Percentiles rank a stretch among this genome's conserved stretches.
Conservation (phyloP, 345 rosid genomes). For the Eucalyptus viminalis region DNA sequence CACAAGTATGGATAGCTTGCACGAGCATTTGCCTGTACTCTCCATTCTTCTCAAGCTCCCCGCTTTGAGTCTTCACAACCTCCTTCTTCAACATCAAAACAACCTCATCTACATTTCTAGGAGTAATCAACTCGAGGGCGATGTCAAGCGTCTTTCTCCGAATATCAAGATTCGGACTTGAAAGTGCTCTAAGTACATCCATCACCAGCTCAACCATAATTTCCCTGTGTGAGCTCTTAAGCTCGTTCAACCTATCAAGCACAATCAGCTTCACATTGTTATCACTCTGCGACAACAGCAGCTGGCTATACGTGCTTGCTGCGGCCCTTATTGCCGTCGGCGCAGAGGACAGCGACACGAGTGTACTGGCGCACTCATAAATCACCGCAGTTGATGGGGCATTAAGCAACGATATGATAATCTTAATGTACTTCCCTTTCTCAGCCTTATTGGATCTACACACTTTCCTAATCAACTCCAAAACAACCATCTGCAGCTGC, state of each 20-base stretch:
- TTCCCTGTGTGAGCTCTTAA: conserved; percentile 58
- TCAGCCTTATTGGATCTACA: conserved; percentile 7
- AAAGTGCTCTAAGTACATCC: conserved; percentile 92
- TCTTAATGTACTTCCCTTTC: conserved; percentile 15
- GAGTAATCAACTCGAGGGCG: conserved; percentile 71
- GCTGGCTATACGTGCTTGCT: conserved; percentile 77
- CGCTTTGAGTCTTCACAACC: conserved; percentile 82
- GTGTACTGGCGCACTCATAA: conserved; percentile 33
- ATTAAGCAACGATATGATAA: conserved; percentile 1
- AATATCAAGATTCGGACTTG: conserved; percentile 80
- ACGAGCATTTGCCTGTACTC: conserved; percentile 92
- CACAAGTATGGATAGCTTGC: conserved; percentile 88
- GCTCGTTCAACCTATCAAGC: conserved; percentile 75
- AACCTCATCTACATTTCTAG: conserved; percentile 69
- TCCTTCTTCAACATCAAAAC: conserved; percentile 77
- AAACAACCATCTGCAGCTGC: conserved; percentile 11
- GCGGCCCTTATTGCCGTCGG: conserved; percentile 85
- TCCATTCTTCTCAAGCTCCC: conserved; percentile 86
- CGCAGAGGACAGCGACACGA: conserved; percentile 83
- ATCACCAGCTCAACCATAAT: conserved; percentile 80
- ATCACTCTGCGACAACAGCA: conserved; percentile 78
- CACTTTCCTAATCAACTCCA: conserved; percentile 9
- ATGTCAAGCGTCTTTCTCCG: conserved; percentile 80
- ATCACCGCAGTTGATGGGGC: conserved; percentile 9
- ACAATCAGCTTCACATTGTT: conserved; percentile 85